These are phyloP conservation scores for Erigeron canadensis DNA, from an alignment of 129 eudicot genomes.

Conservation along the genomic window DNA sequence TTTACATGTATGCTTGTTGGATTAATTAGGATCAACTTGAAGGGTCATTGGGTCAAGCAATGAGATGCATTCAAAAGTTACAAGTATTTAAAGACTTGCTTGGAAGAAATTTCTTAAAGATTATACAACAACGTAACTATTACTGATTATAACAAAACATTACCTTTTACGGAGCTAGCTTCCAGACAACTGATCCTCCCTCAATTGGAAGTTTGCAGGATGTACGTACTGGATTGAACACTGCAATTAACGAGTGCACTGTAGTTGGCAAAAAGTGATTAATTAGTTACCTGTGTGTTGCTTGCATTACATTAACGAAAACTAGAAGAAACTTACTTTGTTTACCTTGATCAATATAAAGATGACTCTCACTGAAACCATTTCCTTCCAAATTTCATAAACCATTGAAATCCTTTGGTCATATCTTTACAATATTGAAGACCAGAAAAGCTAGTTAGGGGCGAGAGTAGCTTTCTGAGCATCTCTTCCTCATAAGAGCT, in stretches of 20 bases:
- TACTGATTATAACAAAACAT: not conserved
- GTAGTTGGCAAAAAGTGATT: slow-evolving; percentile 18
- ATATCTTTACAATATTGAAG: slow-evolving; percentile 61
- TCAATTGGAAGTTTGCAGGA: slow-evolving; percentile 67
- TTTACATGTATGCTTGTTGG: too few relatives aligned
- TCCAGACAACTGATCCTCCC: slow-evolving; percentile 82
- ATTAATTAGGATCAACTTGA: too few relatives aligned
- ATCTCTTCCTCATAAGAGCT: slow-evolving; percentile 73
- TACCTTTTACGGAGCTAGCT: slow-evolving; percentile 84
- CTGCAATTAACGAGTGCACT: slow-evolving; percentile 52
- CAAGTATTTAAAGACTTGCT: not conserved
- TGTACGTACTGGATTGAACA: slow-evolving; percentile 79
- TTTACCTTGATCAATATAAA: slow-evolving; percentile 61
- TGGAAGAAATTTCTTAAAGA: not conserved
- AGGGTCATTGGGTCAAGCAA: too few relatives aligned
- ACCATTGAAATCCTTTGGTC: slow-evolving; percentile 74
- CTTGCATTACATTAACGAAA: not conserved
- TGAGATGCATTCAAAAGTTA: not conserved
- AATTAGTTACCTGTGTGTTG: not conserved
- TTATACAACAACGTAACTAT: not conserved
- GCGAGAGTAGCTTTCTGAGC: slow-evolving; percentile 64
- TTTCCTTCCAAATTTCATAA: slow-evolving; percentile 86
- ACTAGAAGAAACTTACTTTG: not conserved
- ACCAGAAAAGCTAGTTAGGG: slow-evolving; percentile 47
- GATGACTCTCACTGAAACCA: slow-evolving; percentile 59